phyloP scores from a whole-genome alignment of 345 rosid species.

The Combretum micranthum region DNA sequence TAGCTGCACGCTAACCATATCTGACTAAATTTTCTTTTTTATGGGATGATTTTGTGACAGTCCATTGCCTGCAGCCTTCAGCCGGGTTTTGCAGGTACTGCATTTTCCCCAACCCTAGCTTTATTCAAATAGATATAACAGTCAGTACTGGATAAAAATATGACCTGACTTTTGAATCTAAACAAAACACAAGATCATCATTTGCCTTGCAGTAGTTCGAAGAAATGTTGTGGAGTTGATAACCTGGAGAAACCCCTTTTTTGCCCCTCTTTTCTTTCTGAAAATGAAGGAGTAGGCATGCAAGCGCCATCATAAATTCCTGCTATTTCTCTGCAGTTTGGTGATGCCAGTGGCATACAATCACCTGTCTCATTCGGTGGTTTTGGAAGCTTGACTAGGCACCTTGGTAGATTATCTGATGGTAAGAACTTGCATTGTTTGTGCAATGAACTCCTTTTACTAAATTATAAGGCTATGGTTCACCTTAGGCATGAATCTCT shows the following conservation, averaged over 20 bases:
- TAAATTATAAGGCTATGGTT: background rate
- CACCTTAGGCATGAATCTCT: too few species aligned
- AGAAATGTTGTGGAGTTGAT: too few species aligned
- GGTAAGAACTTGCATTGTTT: slow-evolving; percentile 33
- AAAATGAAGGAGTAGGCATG: background rate
- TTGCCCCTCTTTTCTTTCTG: too few species aligned
- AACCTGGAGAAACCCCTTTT: too few species aligned
- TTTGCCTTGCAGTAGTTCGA: too few species aligned
- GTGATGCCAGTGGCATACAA: slow-evolving; percentile 98
- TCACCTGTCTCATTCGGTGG: slow-evolving; percentile 99
- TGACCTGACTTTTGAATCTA: too few species aligned
- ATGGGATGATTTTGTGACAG: slow-evolving; percentile 44
- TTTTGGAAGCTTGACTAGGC: slow-evolving; percentile 96
- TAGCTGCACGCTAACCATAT: too few species aligned
- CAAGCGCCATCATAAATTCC: slow-evolving; percentile 2
- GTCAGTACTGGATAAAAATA: too few species aligned
- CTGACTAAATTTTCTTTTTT: background rate
- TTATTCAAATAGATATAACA: slow-evolving; percentile 5
- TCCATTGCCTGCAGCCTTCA: slow-evolving; percentile 83
- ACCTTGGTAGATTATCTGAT: slow-evolving; percentile 70
- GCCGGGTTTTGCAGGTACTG: slow-evolving; percentile 84
- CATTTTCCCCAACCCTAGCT: background rate
- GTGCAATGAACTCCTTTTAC: background rate
- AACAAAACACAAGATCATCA: too few species aligned
- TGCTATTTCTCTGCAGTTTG: slow-evolving; percentile 54